Conservation (phyloP, 495 filamentous ascomycete genomes). For the Penicillium canariense region DNA sequence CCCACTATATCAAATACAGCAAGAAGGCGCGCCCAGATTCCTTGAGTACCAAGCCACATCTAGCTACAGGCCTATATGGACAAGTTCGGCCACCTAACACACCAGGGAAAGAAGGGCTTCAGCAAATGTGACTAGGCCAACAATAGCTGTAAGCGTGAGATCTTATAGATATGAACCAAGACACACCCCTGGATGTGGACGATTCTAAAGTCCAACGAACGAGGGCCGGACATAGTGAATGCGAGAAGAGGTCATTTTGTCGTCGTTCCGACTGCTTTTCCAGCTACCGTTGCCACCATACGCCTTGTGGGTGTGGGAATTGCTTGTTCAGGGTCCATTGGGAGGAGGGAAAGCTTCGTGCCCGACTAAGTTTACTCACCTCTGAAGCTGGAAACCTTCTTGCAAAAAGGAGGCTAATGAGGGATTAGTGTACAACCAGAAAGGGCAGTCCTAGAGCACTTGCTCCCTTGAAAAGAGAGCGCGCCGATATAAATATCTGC, state of each 20-base stretch:
- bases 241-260: slow-evolving; percentile 4
- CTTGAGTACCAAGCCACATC: background rate
- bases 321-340: slow-evolving; percentile 1
- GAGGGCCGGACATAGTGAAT: slow-evolving; percentile 1
- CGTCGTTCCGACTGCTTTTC: slow-evolving; percentile 9
- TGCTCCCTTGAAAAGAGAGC: too few relatives aligned
- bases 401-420: too few relatives aligned
- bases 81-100: slow-evolving; percentile 2
- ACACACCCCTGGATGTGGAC: background rate
- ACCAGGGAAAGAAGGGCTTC: slow-evolving; percentile 2
- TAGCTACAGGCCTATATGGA: background rate
- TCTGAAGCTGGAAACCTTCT: background rate
- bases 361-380: background rate
- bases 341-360: background rate
- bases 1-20: too few relatives aligned
- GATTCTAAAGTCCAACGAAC: slow-evolving; percentile 3
- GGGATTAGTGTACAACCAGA: too few relatives aligned
- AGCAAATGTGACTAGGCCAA: slow-evolving; percentile 1
- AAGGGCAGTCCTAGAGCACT: too few relatives aligned
- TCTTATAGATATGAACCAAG: background rate
- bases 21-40: too few relatives aligned
- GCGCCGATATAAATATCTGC: too few relatives aligned
- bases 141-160: background rate
- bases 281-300: slow-evolving; percentile 14
- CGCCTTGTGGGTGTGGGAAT: background rate